These are phyloP conservation scores for Fragaria iinumae DNA, from an alignment of 306 rosid genomes.

Conservation along the genomic window DNA sequence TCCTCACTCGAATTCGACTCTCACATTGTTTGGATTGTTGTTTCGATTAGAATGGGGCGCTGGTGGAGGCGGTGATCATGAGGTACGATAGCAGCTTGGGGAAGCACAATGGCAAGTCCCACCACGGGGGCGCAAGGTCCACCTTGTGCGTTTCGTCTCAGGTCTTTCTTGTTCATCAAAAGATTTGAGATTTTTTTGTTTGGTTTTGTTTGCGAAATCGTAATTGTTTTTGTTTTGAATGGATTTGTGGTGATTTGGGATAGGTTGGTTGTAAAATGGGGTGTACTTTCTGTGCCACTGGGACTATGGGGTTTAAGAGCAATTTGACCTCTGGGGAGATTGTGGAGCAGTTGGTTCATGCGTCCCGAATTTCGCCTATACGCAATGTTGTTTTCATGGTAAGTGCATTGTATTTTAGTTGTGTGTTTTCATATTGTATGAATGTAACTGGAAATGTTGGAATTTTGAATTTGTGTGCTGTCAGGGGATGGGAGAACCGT, in stretches of 20 bases:
- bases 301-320: slow-evolving; percentile 89
- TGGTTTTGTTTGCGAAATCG: neutral
- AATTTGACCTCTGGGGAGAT: slow-evolving; percentile 80
- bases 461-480: neutral
- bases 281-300: slow-evolving; percentile 96
- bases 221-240: neutral
- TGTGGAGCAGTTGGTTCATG: slow-evolving; percentile 85
- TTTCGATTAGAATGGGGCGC: slow-evolving; percentile 53
- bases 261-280: slow-evolving; percentile 99
- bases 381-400: slow-evolving; percentile 97
- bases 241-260: neutral
- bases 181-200: neutral
- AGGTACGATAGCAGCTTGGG: slow-evolving; percentile 81
- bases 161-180: slow-evolving; percentile 28
- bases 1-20: no score
- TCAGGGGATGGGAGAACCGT: slow-evolving; percentile 98
- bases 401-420: neutral
- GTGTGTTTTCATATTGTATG: neutral
- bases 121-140: slow-evolving; percentile 74
- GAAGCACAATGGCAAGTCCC: slow-evolving; percentile 72
- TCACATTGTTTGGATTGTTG: neutral
- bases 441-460: neutral
- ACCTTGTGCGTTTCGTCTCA: slow-evolving; percentile 91
- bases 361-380: slow-evolving; percentile 63
- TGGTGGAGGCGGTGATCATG: slow-evolving; percentile 92